Conservation (phyloP, 345 rosid genomes). For the Syzygium grande region DNA sequence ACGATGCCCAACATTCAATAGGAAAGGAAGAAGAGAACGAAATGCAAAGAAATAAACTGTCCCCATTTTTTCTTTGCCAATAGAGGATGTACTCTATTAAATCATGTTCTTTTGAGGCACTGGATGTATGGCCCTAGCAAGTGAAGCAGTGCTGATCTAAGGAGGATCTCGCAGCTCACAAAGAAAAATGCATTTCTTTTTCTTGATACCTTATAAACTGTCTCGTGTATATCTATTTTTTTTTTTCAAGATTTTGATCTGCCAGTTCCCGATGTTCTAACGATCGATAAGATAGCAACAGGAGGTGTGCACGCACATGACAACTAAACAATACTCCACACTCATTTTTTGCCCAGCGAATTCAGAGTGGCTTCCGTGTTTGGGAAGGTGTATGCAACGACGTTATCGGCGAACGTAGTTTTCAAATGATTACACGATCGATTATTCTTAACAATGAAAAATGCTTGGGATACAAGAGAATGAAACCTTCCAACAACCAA, state of each 20-base stretch:
- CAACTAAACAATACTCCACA: neutral
- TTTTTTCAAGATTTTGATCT: neutral
- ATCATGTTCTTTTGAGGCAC: neutral
- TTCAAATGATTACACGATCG: neutral
- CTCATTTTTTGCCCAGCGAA: too few species aligned
- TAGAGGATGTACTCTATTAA: neutral
- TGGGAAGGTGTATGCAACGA: neutral
- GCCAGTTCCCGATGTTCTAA: neutral
- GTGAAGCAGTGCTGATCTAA: neutral
- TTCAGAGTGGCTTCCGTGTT: too few species aligned
- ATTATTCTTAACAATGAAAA: neutral
- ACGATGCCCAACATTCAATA: neutral
- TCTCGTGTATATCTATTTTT: neutral
- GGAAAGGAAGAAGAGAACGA: neutral
- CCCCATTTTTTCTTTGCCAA: neutral
- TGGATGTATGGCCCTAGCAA: neutral
- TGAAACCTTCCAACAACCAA: neutral
- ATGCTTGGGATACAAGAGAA: neutral
- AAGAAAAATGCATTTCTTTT: neutral
- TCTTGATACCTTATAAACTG: rapidly evolving
- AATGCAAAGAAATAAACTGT: neutral
- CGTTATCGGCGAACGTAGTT: neutral
- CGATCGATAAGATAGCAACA: neutral
- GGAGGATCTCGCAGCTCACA: neutral
- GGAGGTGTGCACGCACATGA: neutral